Evolutionary conservation across 1,284 basidiomycete genomes (phyloP).

Genomic region (Moesziomyces sp.): DNA sequence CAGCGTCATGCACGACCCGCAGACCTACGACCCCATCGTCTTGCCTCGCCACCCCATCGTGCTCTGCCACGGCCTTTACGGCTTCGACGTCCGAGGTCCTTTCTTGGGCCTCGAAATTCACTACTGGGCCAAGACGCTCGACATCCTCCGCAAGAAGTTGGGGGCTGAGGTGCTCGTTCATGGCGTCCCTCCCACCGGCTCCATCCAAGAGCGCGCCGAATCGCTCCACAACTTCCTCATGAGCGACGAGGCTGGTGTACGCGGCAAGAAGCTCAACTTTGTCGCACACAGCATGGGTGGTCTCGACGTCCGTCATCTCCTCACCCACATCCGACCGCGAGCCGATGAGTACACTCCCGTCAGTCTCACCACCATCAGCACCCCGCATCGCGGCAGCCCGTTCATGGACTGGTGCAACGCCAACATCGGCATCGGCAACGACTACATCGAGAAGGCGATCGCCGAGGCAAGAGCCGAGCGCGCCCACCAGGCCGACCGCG

Average conservation of each 20-base stretch:
- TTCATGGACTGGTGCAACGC: constrained; percentile 97
- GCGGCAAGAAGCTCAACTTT: constrained; percentile 84
- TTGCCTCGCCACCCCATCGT: constrained; percentile 89
- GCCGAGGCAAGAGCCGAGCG: constrained; percentile 45
- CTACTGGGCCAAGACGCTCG: constrained; percentile 92
- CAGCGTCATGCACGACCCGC: constrained; percentile 54
- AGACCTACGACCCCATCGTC: constrained; percentile 72
- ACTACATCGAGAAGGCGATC: constrained; percentile 61
- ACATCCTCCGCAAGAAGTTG: constrained; percentile 81
- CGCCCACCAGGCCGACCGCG: constrained; percentile 25
- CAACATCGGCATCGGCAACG: constrained; percentile 65
- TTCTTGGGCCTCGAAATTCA: constrained; percentile 79
- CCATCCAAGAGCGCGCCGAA: constrained; percentile 84
- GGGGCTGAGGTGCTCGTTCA: constrained; percentile 96
- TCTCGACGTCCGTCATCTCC: constrained; percentile 76
- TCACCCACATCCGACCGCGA: constrained; percentile 81
- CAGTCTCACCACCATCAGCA: constrained; percentile 88
- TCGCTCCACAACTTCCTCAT: constrained; percentile 79
- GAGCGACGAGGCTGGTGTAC: constrained; percentile 72
- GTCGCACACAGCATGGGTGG: constrained; percentile 91
- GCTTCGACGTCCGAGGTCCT: constrained; percentile 87
- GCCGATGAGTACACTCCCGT: constrained; percentile 81
- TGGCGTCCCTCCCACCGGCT: constrained; percentile 92
- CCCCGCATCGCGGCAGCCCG: constrained; percentile 93
- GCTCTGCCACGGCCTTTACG: constrained; percentile 88